These are phyloP conservation scores for Alternaria rosae DNA, from an alignment of 2,329 filamentous ascomycete species.

Conservation along the genomic window DNA sequence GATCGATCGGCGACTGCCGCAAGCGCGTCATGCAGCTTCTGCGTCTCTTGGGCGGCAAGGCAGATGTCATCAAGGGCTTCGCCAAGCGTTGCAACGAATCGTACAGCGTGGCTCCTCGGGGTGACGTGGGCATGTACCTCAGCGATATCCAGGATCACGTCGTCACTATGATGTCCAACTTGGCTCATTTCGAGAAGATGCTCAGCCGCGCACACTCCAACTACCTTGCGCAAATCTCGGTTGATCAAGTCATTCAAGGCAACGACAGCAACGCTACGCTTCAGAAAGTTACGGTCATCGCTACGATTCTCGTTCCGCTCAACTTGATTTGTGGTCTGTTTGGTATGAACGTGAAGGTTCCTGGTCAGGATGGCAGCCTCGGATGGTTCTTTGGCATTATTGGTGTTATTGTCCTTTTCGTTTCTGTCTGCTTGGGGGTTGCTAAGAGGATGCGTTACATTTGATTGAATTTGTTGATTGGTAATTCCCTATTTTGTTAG, in stretches of 20 bases:
- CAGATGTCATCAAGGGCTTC: conserved; percentile 97
- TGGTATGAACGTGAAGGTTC: conserved; percentile 85
- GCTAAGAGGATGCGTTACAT: conserved; percentile 56
- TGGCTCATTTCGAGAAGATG: conserved; percentile 97
- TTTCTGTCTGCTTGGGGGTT: conserved; percentile 48
- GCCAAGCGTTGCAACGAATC: conserved; percentile 99
- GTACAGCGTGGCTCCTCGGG: conserved; percentile 91
- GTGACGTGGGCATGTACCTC: conserved; percentile 95
- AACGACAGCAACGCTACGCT: conserved; percentile 88
- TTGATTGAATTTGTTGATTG: conserved; percentile 24
- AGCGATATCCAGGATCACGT: conserved; percentile 99
- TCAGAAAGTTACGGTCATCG: conserved; percentile 93
- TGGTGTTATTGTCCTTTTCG: conserved; percentile 60
- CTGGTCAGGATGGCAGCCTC: conserved; percentile 62
- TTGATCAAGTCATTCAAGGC: conserved; percentile 88
- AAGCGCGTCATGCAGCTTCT: conserved; percentile 95
- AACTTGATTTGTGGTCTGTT: conserved; percentile 90
- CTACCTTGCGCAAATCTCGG: conserved; percentile 91
- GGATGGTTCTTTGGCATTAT: conserved; percentile 69
- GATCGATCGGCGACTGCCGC: conserved; percentile 85
- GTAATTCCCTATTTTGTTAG: not conserved
- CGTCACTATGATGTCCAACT: conserved; percentile 97
- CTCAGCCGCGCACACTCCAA: conserved; percentile 92
- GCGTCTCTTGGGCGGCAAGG: conserved; percentile 92
- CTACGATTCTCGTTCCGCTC: conserved; percentile 93